Conservation (phyloP, 2,329 filamentous ascomycete genomes). For the Cytospora schulzeri region DNA sequence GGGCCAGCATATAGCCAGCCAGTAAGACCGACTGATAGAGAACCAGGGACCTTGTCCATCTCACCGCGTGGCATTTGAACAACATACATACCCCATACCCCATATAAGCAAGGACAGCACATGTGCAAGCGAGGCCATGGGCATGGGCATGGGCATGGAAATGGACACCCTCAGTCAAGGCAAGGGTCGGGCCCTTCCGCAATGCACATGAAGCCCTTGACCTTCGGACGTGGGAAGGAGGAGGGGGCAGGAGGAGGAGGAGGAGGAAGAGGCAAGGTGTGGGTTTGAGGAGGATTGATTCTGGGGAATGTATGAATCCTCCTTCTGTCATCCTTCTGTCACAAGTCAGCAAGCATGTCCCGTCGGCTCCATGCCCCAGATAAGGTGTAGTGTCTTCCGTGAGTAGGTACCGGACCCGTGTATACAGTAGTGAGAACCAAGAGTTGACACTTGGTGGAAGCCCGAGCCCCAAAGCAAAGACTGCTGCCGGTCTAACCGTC, state of each 20-base stretch:
- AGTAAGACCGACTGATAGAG: neutral
- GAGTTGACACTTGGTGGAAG: constrained; percentile 20
- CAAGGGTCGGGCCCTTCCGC: constrained; percentile 1
- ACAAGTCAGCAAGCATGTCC: neutral
- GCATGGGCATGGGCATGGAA: too few species aligned
- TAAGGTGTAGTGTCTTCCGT: constrained; percentile 6
- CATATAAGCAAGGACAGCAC: neutral
- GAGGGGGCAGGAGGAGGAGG: neutral
- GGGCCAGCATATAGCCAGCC: neutral
- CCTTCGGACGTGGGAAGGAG: neutral
- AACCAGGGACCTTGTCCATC: neutral
- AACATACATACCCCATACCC: neutral
- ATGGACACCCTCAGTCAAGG: too few species aligned
- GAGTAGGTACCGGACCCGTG: neutral
- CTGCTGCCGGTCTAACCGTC: constrained; percentile 4
- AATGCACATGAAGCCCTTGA: neutral
- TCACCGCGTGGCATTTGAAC: neutral
- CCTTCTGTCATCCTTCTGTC: neutral
- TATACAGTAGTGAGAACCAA: constrained; percentile 14
- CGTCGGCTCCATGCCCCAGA: neutral
- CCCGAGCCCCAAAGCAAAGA: neutral
- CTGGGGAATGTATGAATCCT: neutral
- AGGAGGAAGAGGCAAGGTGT: neutral
- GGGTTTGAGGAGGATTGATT: neutral
- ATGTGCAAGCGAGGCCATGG: neutral